Evolutionary conservation across 2,329 filamentous ascomycete species (phyloP), one percentile per base, ranked within the genome.

Genomic region (Xylariales sp.): DNA sequence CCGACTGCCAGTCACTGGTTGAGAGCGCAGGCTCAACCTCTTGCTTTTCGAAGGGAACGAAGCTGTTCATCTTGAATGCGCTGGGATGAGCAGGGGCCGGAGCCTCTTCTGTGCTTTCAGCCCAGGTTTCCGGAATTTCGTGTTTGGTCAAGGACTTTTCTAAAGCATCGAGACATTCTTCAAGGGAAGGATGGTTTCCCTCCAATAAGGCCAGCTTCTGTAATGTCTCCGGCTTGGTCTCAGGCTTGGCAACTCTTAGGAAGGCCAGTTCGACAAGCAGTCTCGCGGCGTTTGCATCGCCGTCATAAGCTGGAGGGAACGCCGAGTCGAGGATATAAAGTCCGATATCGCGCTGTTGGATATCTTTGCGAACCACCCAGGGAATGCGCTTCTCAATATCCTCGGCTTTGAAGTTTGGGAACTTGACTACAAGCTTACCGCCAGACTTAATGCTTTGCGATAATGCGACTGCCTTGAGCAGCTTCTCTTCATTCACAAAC

Each of bases 331-430:
- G 63, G 24, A 94, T 68, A 53, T 82, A 86, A 25, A 98, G 73
- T 47, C 83, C 69, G 24, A 90, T 70, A 24, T 76, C 74, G 63
- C 86, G 88, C 55, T 80, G 73, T 40, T 80, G 78, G 38, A 96
- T 66, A 11, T 76, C 71, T 64, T 86, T 88, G 58, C 86, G 82
- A 49, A 93, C 78, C 34, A 71, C 62, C 27, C 74, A 71, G 2
- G 88, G 79, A 5, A 98, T 70, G 53, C 86, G 83, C 76, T 94
- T 95, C 70, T 97, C 91, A 5, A 90, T 62, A 25, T 96, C 89
- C 32, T 94, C 91, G 38, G 88, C 80, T 68, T 95, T 95, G 61
- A 88, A 80, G 51, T 81, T 83, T 20, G 87, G 76, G 18, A 93
- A 74, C 56, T 82, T 86, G 31, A 96, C 57, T 42, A 96, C 75